These are phyloP conservation scores for Euclidium syriacum DNA, from an alignment of 345 rosid genomes.

Conservation along the genomic window DNA sequence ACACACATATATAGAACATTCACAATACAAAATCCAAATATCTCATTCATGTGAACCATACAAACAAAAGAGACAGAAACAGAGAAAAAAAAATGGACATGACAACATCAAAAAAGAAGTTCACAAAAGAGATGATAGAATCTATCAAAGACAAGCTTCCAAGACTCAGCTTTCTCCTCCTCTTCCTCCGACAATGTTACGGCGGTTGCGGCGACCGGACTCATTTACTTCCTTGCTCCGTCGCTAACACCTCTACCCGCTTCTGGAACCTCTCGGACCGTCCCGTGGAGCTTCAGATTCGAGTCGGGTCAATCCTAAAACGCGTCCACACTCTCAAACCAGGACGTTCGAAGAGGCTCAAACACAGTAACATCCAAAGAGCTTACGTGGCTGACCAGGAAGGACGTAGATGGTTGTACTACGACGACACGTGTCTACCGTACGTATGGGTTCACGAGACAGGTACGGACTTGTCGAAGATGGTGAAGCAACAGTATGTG, in stretches of 20 bases:
- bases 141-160: conserved; percentile 37
- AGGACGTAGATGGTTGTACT: conserved; percentile 57
- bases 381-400: conserved; percentile 41
- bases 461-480: conserved; percentile 63
- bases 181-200: conserved; percentile 41
- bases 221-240: conserved; percentile 28
- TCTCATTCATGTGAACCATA: conserved; percentile 15
- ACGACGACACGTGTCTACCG: conserved; percentile 72
- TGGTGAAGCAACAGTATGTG: conserved; percentile 87
- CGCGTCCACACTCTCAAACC: conserved; percentile 77
- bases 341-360: conserved; percentile 68
- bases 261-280: conserved; percentile 74
- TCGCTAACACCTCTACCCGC: conserved; percentile 34
- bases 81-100: conserved; percentile 4
- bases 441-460: conserved; percentile 82
- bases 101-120: conserved; percentile 34
- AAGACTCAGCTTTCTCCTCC: conserved; percentile 35
- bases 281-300: conserved; percentile 67
- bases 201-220: conserved; percentile 69
- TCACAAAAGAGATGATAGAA: conserved; percentile 35
- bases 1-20: not conserved
- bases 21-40: conserved; percentile 2
- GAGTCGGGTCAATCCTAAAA: conserved; percentile 79
- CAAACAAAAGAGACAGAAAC: not conserved
- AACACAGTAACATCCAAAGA: conserved; percentile 68